These are phyloP conservation scores for Emydomyces testavorans DNA, from an alignment of 2,329 filamentous ascomycete species.

Conservation along the genomic window DNA sequence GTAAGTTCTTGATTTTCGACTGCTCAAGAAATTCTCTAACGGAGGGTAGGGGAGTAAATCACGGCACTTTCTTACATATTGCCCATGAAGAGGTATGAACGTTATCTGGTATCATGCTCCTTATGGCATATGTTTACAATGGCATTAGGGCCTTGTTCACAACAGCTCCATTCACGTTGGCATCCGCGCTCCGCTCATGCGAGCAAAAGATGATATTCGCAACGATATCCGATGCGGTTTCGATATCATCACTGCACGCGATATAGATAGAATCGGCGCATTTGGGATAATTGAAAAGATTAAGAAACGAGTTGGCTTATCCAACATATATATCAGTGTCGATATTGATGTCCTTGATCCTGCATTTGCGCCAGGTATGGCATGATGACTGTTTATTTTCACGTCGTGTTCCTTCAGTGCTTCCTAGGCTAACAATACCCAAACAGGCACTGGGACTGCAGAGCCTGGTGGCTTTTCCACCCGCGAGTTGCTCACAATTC, in stretches of 20 bases:
- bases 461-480: conserved; percentile 89
- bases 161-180: conserved; percentile 48
- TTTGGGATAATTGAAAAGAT: conserved; percentile 59
- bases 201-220: conserved; percentile 40
- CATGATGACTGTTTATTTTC: background rate
- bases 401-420: background rate
- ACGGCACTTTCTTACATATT: conserved; percentile 87
- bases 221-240: conserved; percentile 62
- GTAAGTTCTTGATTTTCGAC: conserved; percentile 22
- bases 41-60: conserved; percentile 64
- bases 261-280: conserved; percentile 71
- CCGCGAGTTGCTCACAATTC: conserved; percentile 69
- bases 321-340: conserved; percentile 70
- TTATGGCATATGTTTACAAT: conserved; percentile 48
- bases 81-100: conserved; percentile 70
- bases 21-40: conserved; percentile 22
- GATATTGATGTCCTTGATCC: conserved; percentile 76
- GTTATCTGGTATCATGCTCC: conserved; percentile 58
- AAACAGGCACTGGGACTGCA: conserved; percentile 58
- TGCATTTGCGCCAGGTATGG: conserved; percentile 49
- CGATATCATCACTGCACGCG: conserved; percentile 64
- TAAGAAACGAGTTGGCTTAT: conserved; percentile 58
- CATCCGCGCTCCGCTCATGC: conserved; percentile 42
- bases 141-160: conserved; percentile 38
- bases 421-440: background rate